Base-by-base conservation (phyloP, 176 grass and related monocot genomes). In the Poa annua region DNA sequence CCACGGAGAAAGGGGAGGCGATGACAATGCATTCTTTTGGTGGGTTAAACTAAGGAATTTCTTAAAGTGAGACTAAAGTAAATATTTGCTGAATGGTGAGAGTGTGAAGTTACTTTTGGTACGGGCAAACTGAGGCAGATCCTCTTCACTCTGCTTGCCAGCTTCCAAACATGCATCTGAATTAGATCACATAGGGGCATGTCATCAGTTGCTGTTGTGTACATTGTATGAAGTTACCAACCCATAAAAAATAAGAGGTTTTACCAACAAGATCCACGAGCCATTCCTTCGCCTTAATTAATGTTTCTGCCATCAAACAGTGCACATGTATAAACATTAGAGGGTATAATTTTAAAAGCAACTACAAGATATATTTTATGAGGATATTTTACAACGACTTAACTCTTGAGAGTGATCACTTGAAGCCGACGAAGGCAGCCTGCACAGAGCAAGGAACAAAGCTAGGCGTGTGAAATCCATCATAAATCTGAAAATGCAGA, bases 201-300 rank as follows among this genome's bases (percentile, higher is more conserved):
- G 19, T 39, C 34, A 39, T 68, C 66, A 68, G 35, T 68, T 68
- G 66, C n/a, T 68, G 33, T 68, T 41, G 66, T 41, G 66, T 45
- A 45, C 42, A 45, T 6, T 68, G 19, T 56, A 41, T 68, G 19
- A 38, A 41, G 66, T 21, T 68, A 41, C 35, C 36, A 38, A 68
- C 35, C 41, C 19, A 68, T 41, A 41, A 41, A 41, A 11, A 36
- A 56, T 7, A 56, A 41, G 35, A 41, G 41, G 35, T n/a, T 41
- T 65, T 68, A 41, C 35, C 34, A 68, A 41, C 65, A 41, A 68
- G 65, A 68, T 68, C 65, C 34, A 68, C 65, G 41, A 68, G 65
- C 35, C 65, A 68, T 41, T 68, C 65, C 35, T 68, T 68, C 4
- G 35, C 65, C 35, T 68, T 68, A 41, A 68, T 41, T 12, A 41